Percentiles rank a stretch among this genome's conserved stretches.
Evolutionary conservation across 163 green algal genomes (phyloP).

Genomic region (Coccomyxa subellipsoidea): DNA sequence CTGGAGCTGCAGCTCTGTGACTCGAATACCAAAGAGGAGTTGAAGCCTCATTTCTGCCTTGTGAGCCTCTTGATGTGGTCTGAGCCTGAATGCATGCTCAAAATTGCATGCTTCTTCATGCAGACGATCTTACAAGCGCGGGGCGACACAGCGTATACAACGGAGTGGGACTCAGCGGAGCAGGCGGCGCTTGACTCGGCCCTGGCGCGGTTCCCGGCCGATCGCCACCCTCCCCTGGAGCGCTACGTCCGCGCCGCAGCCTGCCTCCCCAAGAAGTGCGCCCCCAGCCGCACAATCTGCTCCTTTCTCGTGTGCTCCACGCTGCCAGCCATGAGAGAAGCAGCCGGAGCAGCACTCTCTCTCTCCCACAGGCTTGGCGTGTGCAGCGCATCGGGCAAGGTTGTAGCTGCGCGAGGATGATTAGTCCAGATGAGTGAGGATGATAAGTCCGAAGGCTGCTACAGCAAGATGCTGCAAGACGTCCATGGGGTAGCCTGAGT

Average conservation of each 20-base stretch:
- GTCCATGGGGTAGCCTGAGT: too few species aligned
- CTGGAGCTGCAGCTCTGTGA: background rate
- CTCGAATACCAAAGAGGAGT: background rate
- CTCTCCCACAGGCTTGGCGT: too few species aligned
- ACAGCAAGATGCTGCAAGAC: too few species aligned
- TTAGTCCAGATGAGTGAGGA: too few species aligned
- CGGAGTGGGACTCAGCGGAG: constrained; percentile 25
- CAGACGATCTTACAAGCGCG: constrained; percentile 17
- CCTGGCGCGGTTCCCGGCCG: constrained; percentile 24
- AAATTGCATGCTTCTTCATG: background rate
- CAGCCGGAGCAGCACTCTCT: background rate
- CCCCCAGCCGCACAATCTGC: background rate
- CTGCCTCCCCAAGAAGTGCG: constrained; percentile 54
- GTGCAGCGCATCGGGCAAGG: too few species aligned
- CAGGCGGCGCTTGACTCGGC: constrained; percentile 20
- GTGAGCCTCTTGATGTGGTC: background rate
- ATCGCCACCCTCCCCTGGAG: constrained; percentile 40
- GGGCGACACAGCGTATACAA: constrained; percentile 20
- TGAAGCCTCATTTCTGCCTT: background rate
- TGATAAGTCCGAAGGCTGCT: too few species aligned
- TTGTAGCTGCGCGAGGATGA: too few species aligned
- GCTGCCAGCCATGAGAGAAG: too few species aligned
- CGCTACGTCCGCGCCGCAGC: constrained; percentile 66
- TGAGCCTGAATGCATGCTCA: background rate
- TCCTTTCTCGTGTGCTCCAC: background rate